Conservation (phyloP, 495 filamentous ascomycete species). For the Lepidopterella palustris region DNA sequence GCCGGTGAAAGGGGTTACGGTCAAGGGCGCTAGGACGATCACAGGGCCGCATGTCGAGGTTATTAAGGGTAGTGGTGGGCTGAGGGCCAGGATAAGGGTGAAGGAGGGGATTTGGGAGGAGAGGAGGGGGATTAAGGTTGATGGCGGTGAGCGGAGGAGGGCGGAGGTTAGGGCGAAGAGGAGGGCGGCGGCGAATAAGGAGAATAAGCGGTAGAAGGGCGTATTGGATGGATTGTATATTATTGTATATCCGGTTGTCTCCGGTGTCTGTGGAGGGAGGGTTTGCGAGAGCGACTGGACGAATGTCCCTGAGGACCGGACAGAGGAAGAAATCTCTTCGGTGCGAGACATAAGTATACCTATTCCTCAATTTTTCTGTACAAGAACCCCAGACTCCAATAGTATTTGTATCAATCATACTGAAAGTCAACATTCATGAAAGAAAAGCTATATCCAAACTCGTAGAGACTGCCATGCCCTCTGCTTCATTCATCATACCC, state of each 20-base stretch:
- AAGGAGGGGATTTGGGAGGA: slow-evolving; percentile 89
- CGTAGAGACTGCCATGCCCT: too few relatives aligned
- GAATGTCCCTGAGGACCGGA: too few relatives aligned
- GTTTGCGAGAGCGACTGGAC: too few relatives aligned
- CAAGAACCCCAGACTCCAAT: too few relatives aligned
- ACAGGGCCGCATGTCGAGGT: slow-evolving; percentile 62
- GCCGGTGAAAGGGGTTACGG: slow-evolving; percentile 56
- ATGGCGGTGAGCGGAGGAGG: slow-evolving; percentile 89
- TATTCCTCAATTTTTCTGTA: too few relatives aligned
- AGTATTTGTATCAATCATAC: too few relatives aligned
- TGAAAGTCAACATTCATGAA: too few relatives aligned
- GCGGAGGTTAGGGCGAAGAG: slow-evolving; percentile 74
- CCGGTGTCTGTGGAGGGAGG: too few relatives aligned
- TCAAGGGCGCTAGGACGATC: slow-evolving; percentile 58
- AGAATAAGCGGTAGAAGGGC: slow-evolving; percentile 21
- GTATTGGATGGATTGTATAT: not conserved
- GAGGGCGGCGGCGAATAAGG: slow-evolving; percentile 39
- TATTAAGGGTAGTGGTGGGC: slow-evolving; percentile 54
- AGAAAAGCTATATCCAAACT: too few relatives aligned
- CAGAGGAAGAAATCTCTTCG: too few relatives aligned
- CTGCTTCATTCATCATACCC: too few relatives aligned
- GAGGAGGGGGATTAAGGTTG: slow-evolving; percentile 76
- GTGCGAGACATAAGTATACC: too few relatives aligned
- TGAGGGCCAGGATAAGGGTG: slow-evolving; percentile 56
- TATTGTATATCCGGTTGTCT: not conserved